Base-by-base conservation (phyloP, 306 rosid genomes). In the Trichosanthes cucumerina region DNA sequence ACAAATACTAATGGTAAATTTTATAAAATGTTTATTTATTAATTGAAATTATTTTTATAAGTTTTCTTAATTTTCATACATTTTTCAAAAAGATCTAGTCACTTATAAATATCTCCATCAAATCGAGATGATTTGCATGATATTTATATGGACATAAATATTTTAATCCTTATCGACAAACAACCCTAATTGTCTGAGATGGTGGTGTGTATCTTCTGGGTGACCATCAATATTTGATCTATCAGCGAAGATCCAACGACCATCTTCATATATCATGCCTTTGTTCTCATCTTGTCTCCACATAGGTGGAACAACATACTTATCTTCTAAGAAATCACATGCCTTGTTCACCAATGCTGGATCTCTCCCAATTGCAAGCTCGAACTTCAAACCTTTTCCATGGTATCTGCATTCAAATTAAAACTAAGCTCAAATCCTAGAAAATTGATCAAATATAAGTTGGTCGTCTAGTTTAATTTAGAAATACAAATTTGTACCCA, bases 211-310 rank as follows among this genome's bases (percentile, higher is more conserved):
- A 57, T 57, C 63, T 57, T 57, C 16, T 8, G 33, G 63, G 33
- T 57, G 90, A 39, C 89, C 92, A 77, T 88, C 90, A 0, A 89
- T 89, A 6, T 85, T 82, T 43, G 92, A 84, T 39, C 97, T 84
- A 28, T 93, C 97, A 9, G 91, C 87, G 73, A 89, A 96, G 13
- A 87, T 66, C 97, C 97, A 90, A 1, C 97, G 90, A 13, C 97
- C 97, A 36, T 90, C 92, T 14, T 78, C 76, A 83, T 78, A 79
- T 41, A 91, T 79, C 96, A 93, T 89, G 4, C 97, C 97, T 82
- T 91, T 93, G 75, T 93, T 93, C 87, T 87, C 88, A 33, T 85
- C 89, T 77, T 93, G 97, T 70, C 94, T 82, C 97, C 97, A 93
- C 57, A 54, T 41, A 0, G 97, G 97, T 15, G 97, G 96, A 41